Base-by-base conservation (phyloP, 2,329 filamentous ascomycete genomes). In the Myotisia sp. region DNA sequence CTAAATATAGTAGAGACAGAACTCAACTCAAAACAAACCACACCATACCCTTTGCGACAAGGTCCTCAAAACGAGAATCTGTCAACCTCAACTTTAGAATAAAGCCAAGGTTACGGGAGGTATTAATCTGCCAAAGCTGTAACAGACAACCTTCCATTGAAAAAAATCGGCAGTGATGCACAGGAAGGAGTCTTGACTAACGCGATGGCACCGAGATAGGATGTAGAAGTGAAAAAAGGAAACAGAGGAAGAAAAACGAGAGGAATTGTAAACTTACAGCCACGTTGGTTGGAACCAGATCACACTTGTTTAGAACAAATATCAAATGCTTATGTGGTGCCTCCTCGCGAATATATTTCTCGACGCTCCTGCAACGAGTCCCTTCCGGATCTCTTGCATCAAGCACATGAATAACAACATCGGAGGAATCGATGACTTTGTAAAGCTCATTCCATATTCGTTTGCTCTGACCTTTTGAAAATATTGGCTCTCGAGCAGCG, bases 11-110 rank as follows among this genome's bases (percentile, higher is more conserved):
- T 63, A 68, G 72, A 72, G 74, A 71, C 72, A 75, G 74, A 67
- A 67, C 79, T 95, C 90, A 94, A 95, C 90, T 95, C 87, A 84
- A 79, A 70, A 83, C 76, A 77, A 80, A 79, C 78, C 83, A 90
- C 68, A 63, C 71, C 69, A 63, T 64, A 65, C 70, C 78, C 69
- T 74, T 76, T 75, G 67, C 68, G 80, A 84, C 68, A 65, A 63
- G 48, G 71, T 64, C 64, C 69, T 82, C 90, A 95, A 84, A 76
- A 95, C 86, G 85, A 81, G 68, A 71, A 67, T 68, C 67, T 65
- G 56, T 79, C 80, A 76, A 71, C 69, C 73, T 68, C 13, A 27
- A 60, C 58, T 63, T 68, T 72, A 73, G 65, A 73, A 71, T 62
- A 69, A 68, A 65, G 59, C 63, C 26, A 64, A 59, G 65, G 67